Evolutionary conservation across 2,329 filamentous ascomycete genomes (phyloP).

Genomic region (Calonectria ilicicola): DNA sequence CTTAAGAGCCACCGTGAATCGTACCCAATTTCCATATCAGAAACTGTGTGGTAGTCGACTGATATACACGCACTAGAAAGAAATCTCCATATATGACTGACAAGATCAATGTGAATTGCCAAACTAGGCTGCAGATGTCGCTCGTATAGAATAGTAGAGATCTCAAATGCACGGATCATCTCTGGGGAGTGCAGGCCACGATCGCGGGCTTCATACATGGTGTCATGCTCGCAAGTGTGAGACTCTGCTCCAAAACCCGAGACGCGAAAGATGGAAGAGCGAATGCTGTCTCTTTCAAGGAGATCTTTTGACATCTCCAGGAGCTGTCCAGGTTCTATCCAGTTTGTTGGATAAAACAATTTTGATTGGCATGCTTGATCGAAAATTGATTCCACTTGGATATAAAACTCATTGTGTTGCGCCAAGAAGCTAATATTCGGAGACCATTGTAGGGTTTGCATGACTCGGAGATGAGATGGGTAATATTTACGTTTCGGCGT

Average conservation of each 20-base stretch:
- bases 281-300: background rate
- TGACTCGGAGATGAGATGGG: slow-evolving; percentile 50
- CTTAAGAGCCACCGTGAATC: background rate
- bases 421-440: slow-evolving; percentile 51
- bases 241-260: background rate
- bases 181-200: background rate
- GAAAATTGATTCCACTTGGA: background rate
- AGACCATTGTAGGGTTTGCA: slow-evolving; percentile 63
- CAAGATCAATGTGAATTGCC: background rate
- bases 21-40: background rate
- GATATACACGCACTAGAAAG: background rate
- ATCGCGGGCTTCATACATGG: background rate
- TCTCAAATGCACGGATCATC: background rate
- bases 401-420: slow-evolving; percentile 58
- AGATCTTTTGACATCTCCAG: background rate
- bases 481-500: slow-evolving; percentile 56
- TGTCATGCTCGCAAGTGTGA: background rate
- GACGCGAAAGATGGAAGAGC: background rate
- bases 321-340: background rate
- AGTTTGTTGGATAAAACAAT: background rate
- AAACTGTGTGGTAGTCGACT: background rate
- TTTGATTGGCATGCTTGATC: background rate
- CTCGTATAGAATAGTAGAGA: background rate
- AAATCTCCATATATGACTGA: background rate
- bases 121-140: background rate